Conservation (phyloP, 2,329 filamentous ascomycete species). For the Xylariaceae sp. region DNA sequence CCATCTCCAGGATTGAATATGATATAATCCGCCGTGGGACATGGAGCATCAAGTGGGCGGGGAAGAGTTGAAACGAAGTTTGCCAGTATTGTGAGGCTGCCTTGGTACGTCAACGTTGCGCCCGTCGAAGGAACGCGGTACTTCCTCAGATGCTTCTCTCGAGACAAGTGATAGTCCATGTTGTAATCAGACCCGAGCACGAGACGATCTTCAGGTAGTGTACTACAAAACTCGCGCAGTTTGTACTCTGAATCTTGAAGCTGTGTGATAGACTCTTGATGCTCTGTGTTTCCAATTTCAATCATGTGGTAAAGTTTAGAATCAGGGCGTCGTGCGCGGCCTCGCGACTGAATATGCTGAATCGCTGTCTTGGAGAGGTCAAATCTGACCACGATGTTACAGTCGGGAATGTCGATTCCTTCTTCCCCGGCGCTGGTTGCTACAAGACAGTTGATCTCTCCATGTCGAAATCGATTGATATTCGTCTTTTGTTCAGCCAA, state of each 20-base stretch:
- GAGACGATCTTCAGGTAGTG: constrained; percentile 70
- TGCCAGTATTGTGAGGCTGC: constrained; percentile 66
- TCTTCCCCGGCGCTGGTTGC: constrained; percentile 66
- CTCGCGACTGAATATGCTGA: constrained; percentile 90
- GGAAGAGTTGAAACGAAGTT: constrained; percentile 70
- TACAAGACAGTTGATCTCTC: constrained; percentile 60
- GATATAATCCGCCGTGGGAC: constrained; percentile 54
- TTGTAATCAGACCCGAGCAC: constrained; percentile 57
- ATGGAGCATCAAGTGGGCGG: constrained; percentile 34
- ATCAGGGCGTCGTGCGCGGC: constrained; percentile 71
- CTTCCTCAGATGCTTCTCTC: constrained; percentile 45
- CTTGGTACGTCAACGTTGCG: constrained; percentile 73
- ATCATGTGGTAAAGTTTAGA: constrained; percentile 85
- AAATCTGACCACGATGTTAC: constrained; percentile 68
- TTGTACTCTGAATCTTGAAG: constrained; percentile 56
- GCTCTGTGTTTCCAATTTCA: constrained; percentile 63
- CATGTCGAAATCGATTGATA: constrained; percentile 60
- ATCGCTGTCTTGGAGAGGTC: constrained; percentile 88
- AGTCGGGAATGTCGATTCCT: constrained; percentile 64
- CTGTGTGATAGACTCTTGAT: constrained; percentile 54
- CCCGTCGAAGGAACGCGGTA: constrained; percentile 64
- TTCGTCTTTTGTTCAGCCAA: constrained; percentile 71
- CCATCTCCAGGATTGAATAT: constrained; percentile 52
- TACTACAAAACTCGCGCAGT: constrained; percentile 72
- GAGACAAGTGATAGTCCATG: constrained; percentile 51